These are phyloP conservation scores for Fusarium irregulare DNA, from an alignment of 2,329 filamentous ascomycete genomes.

Conservation along the genomic window DNA sequence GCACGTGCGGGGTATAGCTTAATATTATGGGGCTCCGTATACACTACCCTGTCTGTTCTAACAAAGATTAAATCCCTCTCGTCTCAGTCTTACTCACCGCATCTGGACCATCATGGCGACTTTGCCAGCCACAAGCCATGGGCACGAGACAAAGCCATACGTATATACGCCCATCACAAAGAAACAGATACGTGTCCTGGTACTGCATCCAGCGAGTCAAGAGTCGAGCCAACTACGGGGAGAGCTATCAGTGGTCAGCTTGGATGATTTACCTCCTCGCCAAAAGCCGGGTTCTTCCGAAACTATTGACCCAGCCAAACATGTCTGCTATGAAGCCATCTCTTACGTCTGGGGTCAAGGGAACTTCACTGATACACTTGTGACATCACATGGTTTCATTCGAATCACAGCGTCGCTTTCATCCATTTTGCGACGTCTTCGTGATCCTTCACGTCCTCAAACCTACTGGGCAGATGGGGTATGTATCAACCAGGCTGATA, in stretches of 20 bases:
- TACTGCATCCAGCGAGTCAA: background rate
- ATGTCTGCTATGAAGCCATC: slow-evolving; percentile 8
- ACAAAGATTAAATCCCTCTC: background rate
- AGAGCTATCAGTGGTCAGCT: background rate
- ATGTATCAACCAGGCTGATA: slow-evolving; percentile 10
- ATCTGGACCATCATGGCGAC: background rate
- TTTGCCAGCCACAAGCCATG: accelerated
- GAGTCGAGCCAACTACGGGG: background rate
- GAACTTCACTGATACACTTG: background rate
- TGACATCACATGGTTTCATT: background rate
- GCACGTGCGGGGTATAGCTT: background rate
- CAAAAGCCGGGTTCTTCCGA: background rate
- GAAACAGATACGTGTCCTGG: background rate
- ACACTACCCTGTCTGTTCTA: no score
- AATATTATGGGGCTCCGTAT: no score
- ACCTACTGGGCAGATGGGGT: slow-evolving; percentile 12
- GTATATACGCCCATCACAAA: background rate
- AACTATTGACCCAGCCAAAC: background rate
- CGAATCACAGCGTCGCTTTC: slow-evolving; percentile 12
- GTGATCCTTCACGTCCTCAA: no score
- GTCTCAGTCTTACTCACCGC: no score
- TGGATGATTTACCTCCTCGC: background rate
- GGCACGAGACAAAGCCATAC: accelerated
- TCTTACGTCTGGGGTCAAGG: slow-evolving; percentile 22
- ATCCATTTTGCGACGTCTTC: slow-evolving; percentile 2